Base-by-base conservation (phyloP, 352 stramenopile species). In the Phytopythium litorale region DNA sequence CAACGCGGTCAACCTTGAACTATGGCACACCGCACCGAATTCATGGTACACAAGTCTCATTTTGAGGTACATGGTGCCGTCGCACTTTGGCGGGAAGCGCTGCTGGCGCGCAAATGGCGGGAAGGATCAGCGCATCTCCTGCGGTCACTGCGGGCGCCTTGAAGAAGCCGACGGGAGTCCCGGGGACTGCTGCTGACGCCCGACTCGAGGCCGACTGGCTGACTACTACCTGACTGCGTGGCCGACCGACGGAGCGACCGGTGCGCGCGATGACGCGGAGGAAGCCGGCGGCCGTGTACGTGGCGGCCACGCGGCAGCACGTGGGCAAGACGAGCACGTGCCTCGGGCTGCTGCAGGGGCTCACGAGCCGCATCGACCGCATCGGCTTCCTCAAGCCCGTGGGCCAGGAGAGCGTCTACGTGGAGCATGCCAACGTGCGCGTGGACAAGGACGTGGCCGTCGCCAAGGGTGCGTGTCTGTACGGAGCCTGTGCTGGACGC, bases 301-400 rank as follows among this genome's bases (percentile, higher is more conserved):
- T 97, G n/a, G 86, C 84, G 6, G 88, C 88, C 25, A 97, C 88
- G 57, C 77, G 88, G 56, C 87, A 97, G 76, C 87, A 97, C 66
- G 89, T 94, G 42, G 88, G 88, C 51, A 97, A 97, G 75, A 97
- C 96, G 12, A 98, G 94, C 55, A 96, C 89, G n/a, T 98, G 84
- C 56, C 71, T 99, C 19, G 96, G 94, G 1, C 66, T 99, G 16
- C 86, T 98, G 62, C 89, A 94, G 54, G 96, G 96, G 2, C 81
- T 99, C 40, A 92, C 92, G 35, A 96, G 94, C 64, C 79, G 94
- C 56, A 96, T 98, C 63, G 76, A 91, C 42, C 58, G 77, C 46
- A 89, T 93, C 59, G 84, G 84, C 13, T 98, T 98, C 75, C 87
- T 98, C 67, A 99, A 99, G 67, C 94, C 96, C 49, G 94, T 99